Conservation (phyloP, 1,284 basidiomycete genomes). For the Leccinum solheimii region DNA sequence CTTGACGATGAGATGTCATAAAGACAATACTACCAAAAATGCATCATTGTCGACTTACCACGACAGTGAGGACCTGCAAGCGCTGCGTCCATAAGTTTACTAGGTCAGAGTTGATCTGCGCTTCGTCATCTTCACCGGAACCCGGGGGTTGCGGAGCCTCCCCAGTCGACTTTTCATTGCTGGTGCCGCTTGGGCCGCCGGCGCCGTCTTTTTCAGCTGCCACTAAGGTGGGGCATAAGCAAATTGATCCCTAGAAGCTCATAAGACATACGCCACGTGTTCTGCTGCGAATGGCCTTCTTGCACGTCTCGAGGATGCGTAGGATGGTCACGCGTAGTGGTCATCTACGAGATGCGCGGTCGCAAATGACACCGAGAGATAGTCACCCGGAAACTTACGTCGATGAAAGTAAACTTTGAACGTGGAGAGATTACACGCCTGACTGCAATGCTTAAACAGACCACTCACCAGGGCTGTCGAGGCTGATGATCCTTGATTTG, state of each 20-base stretch:
- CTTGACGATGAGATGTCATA: slow-evolving; percentile 13
- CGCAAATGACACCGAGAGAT: slow-evolving; percentile 1
- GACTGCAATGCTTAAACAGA: neutral
- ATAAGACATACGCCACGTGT: slow-evolving; percentile 19
- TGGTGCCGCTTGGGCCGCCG: slow-evolving; percentile 2
- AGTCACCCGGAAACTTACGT: neutral
- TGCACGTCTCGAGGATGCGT: neutral
- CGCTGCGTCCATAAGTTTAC: slow-evolving; percentile 28
- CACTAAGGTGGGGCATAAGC: slow-evolving; percentile 7
- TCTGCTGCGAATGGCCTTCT: slow-evolving; percentile 4
- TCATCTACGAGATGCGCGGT: neutral
- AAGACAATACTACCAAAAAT: neutral
- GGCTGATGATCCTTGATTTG: slow-evolving; percentile 2
- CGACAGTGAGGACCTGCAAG: slow-evolving; percentile 31
- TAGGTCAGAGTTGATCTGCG: slow-evolving; percentile 19
- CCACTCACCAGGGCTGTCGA: slow-evolving; percentile 12
- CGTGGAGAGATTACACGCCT: neutral
- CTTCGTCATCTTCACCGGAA: slow-evolving; percentile 10
- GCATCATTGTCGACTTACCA: slow-evolving; percentile 22
- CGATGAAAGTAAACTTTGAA: neutral
- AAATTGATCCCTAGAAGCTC: neutral
- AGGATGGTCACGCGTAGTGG: slow-evolving; percentile 2
- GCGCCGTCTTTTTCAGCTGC: slow-evolving; percentile 2
- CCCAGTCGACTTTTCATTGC: slow-evolving; percentile 4
- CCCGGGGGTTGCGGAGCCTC: neutral